A percentile compares a stretch with the other conserved stretches of the same genome.
Conservation (phyloP, 148 eudicot genomes). For the Dianthus caryophyllus region DNA sequence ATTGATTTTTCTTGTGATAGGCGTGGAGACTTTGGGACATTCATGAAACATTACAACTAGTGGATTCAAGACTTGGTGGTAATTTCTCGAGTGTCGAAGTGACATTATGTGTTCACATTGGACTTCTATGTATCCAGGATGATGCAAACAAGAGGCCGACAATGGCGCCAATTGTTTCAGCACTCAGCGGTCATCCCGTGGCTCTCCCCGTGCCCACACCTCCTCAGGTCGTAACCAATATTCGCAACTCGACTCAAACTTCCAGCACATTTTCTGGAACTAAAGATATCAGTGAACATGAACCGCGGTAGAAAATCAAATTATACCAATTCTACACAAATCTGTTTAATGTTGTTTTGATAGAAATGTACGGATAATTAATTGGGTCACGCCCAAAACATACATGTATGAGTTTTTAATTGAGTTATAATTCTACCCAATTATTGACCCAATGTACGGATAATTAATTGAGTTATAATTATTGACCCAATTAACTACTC, state of each 20-base stretch:
- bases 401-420: no score
- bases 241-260: neutral
- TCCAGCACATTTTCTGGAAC: slow-evolving; percentile 1
- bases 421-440: no score
- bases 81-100: slow-evolving; percentile 21
- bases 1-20: neutral
- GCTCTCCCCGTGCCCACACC: slow-evolving; percentile 11
- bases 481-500: no score
- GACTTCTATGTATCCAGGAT: slow-evolving; percentile 27
- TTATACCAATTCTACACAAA: neutral
- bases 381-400: no score
- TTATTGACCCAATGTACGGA: no score
- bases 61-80: slow-evolving; percentile 15
- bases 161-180: slow-evolving; percentile 20
- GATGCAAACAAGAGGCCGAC: slow-evolving; percentile 24
- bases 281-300: neutral
- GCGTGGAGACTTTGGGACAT: slow-evolving; percentile 21
- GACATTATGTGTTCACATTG: slow-evolving; percentile 25
- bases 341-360: neutral
- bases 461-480: no score
- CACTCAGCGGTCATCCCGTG: slow-evolving; percentile 19
- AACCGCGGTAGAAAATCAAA: neutral
- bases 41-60: slow-evolving; percentile 14
- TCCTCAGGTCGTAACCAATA: slow-evolving; percentile 1
- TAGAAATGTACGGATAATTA: no score